Conservation (phyloP, 805 yeast genomes). For the Candida ovalis region DNA sequence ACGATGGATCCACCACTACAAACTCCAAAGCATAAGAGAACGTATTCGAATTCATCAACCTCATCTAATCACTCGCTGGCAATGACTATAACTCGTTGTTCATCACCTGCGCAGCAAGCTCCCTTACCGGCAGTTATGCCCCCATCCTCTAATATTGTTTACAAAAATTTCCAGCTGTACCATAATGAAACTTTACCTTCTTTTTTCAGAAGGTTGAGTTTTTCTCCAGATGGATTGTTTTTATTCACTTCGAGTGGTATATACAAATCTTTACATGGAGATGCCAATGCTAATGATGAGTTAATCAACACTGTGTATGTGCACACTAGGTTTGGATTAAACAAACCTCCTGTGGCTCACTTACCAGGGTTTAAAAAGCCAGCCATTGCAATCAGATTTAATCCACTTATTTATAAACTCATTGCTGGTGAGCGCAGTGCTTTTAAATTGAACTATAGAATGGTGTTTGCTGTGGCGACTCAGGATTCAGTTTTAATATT, state of each 20-base stretch:
- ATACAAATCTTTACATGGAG: conserved; percentile 33
- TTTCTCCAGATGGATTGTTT: conserved; percentile 87
- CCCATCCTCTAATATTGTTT: conserved; percentile 24
- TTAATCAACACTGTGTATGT: conserved; percentile 69
- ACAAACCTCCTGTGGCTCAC: conserved; percentile 69
- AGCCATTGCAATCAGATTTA: conserved; percentile 77
- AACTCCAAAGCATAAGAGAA: conserved; percentile 35
- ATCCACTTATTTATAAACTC: conserved; percentile 57
- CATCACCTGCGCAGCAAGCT: conserved; percentile 21
- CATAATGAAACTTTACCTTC: conserved; percentile 88
- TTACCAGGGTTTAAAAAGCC: conserved; percentile 80
- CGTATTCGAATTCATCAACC: conserved; percentile 38
- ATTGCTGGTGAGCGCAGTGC: conserved; percentile 22
- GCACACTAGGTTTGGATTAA: conserved; percentile 67
- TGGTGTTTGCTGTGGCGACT: conserved; percentile 91
- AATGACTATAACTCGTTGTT: conserved; percentile 22
- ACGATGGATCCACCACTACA: conserved; percentile 31
- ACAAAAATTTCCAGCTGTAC: conserved; percentile 48
- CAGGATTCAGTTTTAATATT: conserved; percentile 79
- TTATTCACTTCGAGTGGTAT: conserved; percentile 77
- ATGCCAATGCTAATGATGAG: conserved; percentile 9
- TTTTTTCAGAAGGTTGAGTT: conserved; percentile 79
- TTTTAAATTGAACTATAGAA: conserved; percentile 65
- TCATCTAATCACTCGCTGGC: conserved; percentile 31
- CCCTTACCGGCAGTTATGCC: conserved; percentile 50